Conservation (phyloP, 2,329 filamentous ascomycete species). For the Raffaelea deltoideospora region DNA sequence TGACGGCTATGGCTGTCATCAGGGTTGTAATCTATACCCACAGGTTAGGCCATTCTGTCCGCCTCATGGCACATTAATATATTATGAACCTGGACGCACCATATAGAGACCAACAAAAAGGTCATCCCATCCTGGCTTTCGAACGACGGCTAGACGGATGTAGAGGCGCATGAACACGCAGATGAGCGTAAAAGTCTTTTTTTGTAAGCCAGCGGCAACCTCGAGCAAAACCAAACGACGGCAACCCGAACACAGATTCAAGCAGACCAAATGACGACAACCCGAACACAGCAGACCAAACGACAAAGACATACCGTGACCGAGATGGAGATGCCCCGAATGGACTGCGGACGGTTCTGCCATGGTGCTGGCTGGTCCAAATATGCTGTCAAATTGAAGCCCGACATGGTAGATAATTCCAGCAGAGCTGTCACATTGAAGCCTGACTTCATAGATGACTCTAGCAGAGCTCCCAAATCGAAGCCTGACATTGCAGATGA, state of each 20-base stretch:
- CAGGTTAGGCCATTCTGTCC: too few species aligned
- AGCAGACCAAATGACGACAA: too few species aligned
- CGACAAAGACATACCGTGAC: slow-evolving; percentile 2
- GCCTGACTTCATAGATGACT: too few species aligned
- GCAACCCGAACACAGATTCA: too few species aligned
- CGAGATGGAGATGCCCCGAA: slow-evolving; percentile 2
- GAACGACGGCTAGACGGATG: slow-evolving; percentile 2
- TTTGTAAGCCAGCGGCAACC: background rate
- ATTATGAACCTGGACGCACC: slow-evolving; percentile 1
- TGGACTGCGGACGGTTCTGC: slow-evolving; percentile 3
- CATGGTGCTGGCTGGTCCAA: slow-evolving; percentile 2
- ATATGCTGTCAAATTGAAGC: background rate
- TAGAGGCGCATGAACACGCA: slow-evolving; percentile 5
- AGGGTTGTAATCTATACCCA: too few species aligned
- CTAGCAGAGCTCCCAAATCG: too few species aligned
- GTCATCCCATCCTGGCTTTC: slow-evolving; percentile 6
- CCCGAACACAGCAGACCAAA: too few species aligned
- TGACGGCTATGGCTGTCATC: too few species aligned
- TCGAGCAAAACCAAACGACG: background rate
- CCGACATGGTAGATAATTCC: too few species aligned
- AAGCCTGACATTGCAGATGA: too few species aligned
- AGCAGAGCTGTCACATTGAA: too few species aligned
- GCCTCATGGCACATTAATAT: too few species aligned
- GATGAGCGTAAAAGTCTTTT: background rate
- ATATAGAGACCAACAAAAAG: slow-evolving; percentile 5